Percentiles rank a stretch among this genome's conserved stretches.
phyloP scores from a whole-genome alignment of 805 yeast genomes.

The Allodekkera sacchari region DNA sequence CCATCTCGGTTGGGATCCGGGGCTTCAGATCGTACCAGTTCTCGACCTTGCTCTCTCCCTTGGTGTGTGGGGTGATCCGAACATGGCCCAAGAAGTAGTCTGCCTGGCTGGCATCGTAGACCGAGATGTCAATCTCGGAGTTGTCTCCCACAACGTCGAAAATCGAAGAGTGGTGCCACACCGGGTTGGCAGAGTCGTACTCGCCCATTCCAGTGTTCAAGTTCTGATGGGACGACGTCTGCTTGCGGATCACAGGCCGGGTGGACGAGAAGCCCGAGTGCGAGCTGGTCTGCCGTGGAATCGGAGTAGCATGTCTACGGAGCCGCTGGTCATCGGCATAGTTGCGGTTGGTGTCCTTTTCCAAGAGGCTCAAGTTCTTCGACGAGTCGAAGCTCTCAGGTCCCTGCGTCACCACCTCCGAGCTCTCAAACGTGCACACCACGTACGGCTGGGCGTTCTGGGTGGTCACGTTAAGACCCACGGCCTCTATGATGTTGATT shows the following conservation, averaged over 20 bases:
- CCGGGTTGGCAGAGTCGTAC: slow-evolving; percentile 48
- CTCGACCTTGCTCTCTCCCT: slow-evolving; percentile 37
- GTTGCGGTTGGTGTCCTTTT: not conserved
- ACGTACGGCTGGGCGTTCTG: slow-evolving; percentile 69
- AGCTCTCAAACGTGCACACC: slow-evolving; percentile 84
- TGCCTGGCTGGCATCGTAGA: slow-evolving; percentile 76
- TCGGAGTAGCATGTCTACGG: not conserved
- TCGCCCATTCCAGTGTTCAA: slow-evolving; percentile 15
- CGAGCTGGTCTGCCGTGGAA: slow-evolving; percentile 2
- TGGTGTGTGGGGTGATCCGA: slow-evolving; percentile 57
- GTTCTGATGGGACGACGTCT: slow-evolving; percentile 19
- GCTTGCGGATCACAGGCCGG: slow-evolving; percentile 18
- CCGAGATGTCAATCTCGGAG: slow-evolving; percentile 81
- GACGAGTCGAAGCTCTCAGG: slow-evolving; percentile 40
- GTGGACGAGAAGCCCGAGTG: slow-evolving; percentile 2
- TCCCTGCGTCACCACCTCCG: slow-evolving; percentile 82
- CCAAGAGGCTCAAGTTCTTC: slow-evolving; percentile 8
- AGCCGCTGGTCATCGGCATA: not conserved
- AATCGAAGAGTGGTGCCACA: slow-evolving; percentile 87
- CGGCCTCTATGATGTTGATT: slow-evolving; percentile 76
- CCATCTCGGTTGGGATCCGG: slow-evolving; percentile 67
- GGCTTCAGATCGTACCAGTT: slow-evolving; percentile 71
- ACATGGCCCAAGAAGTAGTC: slow-evolving; percentile 86
- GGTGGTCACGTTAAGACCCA: slow-evolving; percentile 49
- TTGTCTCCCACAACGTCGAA: slow-evolving; percentile 80